These are phyloP conservation scores for Camptophora hylomeconis DNA, from an alignment of 2,329 filamentous ascomycete genomes.

Conservation along the genomic window DNA sequence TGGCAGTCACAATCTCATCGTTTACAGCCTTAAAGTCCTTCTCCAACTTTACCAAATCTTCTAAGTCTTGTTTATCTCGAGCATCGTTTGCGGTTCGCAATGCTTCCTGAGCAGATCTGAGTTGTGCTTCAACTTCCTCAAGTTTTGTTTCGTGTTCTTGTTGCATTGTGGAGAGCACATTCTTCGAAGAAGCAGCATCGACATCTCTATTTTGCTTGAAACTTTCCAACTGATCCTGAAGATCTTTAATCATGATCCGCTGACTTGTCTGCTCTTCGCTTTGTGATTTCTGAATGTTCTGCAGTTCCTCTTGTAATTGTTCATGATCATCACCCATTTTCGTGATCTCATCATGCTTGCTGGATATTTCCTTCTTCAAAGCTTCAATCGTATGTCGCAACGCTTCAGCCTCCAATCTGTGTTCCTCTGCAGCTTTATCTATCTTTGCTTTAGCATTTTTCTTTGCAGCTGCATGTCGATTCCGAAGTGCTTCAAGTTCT, in stretches of 20 bases:
- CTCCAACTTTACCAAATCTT: conserved; percentile 1
- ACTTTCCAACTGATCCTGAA: conserved; percentile 7
- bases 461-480: conserved; percentile 12
- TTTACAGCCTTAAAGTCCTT: background rate
- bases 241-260: conserved; percentile 7
- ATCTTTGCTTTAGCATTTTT: conserved; percentile 11
- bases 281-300: no score
- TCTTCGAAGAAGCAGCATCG: no score
- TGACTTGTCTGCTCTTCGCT: no score
- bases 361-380: conserved; percentile 4
- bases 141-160: conserved; percentile 8
- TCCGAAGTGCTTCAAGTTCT: conserved; percentile 8
- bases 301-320: conserved; percentile 9
- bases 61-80: background rate
- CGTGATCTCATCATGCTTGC: conserved; percentile 11
- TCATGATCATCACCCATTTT: conserved; percentile 10
- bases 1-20: background rate
- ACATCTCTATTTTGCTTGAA: conserved; percentile 5
- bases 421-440: conserved; percentile 10
- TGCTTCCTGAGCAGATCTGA: background rate
- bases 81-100: background rate
- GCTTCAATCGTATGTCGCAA: conserved; percentile 7
- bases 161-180: conserved; percentile 14
- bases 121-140: conserved; percentile 6
- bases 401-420: no score